Conservation (phyloP, 2,329 filamentous ascomycete species). For the Boeremia lycopersici region DNA sequence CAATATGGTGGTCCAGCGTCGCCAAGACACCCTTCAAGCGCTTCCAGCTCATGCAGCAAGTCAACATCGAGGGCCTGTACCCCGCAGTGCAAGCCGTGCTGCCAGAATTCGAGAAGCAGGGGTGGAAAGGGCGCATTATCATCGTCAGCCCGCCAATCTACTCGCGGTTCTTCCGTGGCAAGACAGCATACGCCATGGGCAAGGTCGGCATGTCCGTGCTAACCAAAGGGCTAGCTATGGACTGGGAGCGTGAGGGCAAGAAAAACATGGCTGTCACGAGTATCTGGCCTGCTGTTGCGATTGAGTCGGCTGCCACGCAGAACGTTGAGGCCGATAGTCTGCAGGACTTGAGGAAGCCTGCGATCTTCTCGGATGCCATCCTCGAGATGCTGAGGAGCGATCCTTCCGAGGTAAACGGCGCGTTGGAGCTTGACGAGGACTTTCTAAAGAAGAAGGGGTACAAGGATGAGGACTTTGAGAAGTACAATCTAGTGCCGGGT, state of each 20-base stretch:
- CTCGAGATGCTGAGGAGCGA: conserved; percentile 71
- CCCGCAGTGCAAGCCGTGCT: conserved; percentile 70
- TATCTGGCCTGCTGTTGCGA: conserved; percentile 80
- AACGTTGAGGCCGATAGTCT: conserved; percentile 54
- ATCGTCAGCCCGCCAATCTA: conserved; percentile 87
- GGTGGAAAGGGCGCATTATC: conserved; percentile 66
- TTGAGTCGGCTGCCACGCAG: conserved; percentile 76
- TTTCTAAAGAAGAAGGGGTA: conserved; percentile 69
- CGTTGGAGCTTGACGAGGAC: conserved; percentile 78
- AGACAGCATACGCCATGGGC: conserved; percentile 79
- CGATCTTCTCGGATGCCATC: conserved; percentile 81
- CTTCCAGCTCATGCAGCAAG: conserved; percentile 66
- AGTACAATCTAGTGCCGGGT: conserved; percentile 73
- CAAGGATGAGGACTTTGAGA: conserved; percentile 69
- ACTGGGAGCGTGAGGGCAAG: conserved; percentile 71
- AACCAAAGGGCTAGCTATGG: conserved; percentile 82
- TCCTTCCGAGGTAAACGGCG: conserved; percentile 68
- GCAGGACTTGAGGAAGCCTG: conserved; percentile 67
- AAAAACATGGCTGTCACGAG: conserved; percentile 76
- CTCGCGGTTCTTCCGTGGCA: conserved; percentile 81
- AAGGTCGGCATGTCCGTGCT: conserved; percentile 84
- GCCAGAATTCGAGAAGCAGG: conserved; percentile 65
- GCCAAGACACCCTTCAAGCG: conserved; percentile 74
- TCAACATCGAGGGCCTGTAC: conserved; percentile 72
- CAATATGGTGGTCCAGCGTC: conserved; percentile 83